Evolutionary conservation across 495 filamentous ascomycete genomes (phyloP).

Genomic region (Aspergillus cavernicola): DNA sequence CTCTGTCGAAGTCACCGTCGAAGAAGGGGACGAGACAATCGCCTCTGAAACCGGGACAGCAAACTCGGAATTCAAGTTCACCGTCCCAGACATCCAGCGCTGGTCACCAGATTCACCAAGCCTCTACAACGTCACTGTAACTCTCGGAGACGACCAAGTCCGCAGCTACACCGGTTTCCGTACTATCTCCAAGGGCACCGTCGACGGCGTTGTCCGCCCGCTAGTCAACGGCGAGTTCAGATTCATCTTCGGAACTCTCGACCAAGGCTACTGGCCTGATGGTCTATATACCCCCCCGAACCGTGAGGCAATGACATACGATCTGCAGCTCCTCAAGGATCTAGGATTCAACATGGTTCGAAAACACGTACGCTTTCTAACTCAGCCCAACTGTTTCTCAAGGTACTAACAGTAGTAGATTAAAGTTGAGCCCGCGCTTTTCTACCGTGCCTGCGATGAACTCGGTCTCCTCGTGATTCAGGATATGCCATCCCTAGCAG

Average conservation of each 20-base stretch:
- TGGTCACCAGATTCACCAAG: slow-evolving; percentile 61
- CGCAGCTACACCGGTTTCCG: slow-evolving; percentile 66
- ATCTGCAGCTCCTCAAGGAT: slow-evolving; percentile 56
- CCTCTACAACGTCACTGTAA: slow-evolving; percentile 60
- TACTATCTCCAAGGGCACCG: slow-evolving; percentile 48
- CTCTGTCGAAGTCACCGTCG: slow-evolving; percentile 41
- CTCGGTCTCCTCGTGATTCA: slow-evolving; percentile 62
- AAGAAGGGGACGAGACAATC: slow-evolving; percentile 38
- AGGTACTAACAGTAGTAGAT: slow-evolving; percentile 36
- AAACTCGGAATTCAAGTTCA: slow-evolving; percentile 49
- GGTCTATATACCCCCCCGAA: slow-evolving; percentile 59
- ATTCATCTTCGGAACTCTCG: slow-evolving; percentile 64
- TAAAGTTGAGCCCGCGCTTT: slow-evolving; percentile 63
- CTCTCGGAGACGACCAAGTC: slow-evolving; percentile 50
- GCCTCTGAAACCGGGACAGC: slow-evolving; percentile 36
- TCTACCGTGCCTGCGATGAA: slow-evolving; percentile 61
- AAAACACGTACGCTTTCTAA: slow-evolving; percentile 67
- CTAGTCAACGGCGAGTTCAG: slow-evolving; percentile 61
- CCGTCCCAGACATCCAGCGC: slow-evolving; percentile 45
- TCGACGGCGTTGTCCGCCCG: slow-evolving; percentile 58
- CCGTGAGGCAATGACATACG: slow-evolving; percentile 61
- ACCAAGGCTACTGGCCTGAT: slow-evolving; percentile 70
- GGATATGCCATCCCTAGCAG: slow-evolving; percentile 61
- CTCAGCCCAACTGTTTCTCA: too few species aligned
- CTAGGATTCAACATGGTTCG: slow-evolving; percentile 65